Percentiles rank a stretch among this genome's conserved stretches.
phyloP scores from a whole-genome alignment of 1,139 yeast genomes.

The Suhomyces bokatorum region DNA sequence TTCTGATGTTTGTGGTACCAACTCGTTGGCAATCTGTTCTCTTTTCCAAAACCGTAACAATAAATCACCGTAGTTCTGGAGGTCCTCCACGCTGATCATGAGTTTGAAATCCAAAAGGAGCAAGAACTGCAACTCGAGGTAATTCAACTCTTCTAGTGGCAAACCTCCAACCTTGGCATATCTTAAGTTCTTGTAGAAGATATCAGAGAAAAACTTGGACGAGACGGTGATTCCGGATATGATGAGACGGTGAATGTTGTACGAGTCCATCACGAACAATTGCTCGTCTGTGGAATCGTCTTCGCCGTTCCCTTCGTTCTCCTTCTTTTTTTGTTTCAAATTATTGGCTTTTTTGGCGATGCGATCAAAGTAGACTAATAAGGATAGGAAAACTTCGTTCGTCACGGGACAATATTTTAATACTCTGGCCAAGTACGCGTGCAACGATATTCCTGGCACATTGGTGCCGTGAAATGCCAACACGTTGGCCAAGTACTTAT shows the following conservation, averaged over 20 bases:
- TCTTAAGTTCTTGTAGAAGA: conserved; percentile 91
- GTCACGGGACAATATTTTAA: conserved; percentile 97
- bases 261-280: conserved; percentile 91
- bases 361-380: conserved; percentile 90
- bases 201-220: conserved; percentile 92
- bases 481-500: conserved; percentile 68
- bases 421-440: conserved; percentile 85
- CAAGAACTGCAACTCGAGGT: conserved; percentile 85
- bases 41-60: conserved; percentile 82
- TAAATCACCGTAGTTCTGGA: conserved; percentile 87
- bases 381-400: conserved; percentile 87
- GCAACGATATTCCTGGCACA: conserved; percentile 89
- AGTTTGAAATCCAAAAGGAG: conserved; percentile 81
- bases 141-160: conserved; percentile 90
- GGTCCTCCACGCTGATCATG: conserved; percentile 85
- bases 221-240: conserved; percentile 97
- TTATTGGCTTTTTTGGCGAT: conserved; percentile 86
- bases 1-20: conserved; percentile 19
- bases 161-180: conserved; percentile 98
- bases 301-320: conserved; percentile 14
- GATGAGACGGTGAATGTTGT: conserved; percentile 88
- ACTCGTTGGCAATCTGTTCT: conserved; percentile 50
- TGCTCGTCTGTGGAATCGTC: conserved; percentile 41
- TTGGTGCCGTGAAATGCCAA: conserved; percentile 94
- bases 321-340: conserved; percentile 31